A percentile compares a stretch with the other conserved stretches of the same genome.
phyloP scores from a whole-genome alignment of 257 asterid genomes.

The Gentiana macrophylla region DNA sequence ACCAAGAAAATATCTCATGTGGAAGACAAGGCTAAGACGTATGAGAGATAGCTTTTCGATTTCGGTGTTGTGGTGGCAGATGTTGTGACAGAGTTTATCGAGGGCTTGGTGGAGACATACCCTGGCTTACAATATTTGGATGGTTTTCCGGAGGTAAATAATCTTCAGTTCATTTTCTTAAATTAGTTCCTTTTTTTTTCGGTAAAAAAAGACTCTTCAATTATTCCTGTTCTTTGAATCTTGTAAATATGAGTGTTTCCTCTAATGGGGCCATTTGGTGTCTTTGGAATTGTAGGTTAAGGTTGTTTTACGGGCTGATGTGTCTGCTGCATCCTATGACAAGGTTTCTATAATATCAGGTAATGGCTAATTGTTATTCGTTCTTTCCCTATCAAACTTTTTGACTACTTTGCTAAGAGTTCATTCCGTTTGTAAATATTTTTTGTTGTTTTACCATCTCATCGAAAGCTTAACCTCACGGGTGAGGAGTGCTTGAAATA shows the following conservation, averaged over 20 bases:
- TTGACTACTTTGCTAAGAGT: neutral
- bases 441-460: too few relatives aligned
- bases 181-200: neutral
- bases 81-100: constrained; percentile 92
- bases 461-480: too few relatives aligned
- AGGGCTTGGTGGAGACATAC: constrained; percentile 87
- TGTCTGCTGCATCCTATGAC: constrained; percentile 53
- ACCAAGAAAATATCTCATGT: neutral
- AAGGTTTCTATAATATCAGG: constrained; percentile 97
- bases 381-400: neutral
- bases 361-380: constrained; percentile 11
- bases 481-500: too few relatives aligned
- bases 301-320: constrained; percentile 95
- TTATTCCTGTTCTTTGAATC: too few relatives aligned
- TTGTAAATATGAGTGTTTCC: neutral
- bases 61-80: constrained; percentile 37
- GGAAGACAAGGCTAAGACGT: too few relatives aligned
- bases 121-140: constrained; percentile 95
- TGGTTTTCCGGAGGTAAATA: constrained; percentile 77
- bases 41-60: neutral
- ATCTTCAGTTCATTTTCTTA: neutral
- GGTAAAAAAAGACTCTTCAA: neutral
- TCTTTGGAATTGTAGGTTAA: constrained; percentile 43
- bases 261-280: neutral
- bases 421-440: too few relatives aligned